These are phyloP conservation scores for Fraxinus quadrangulata DNA, from an alignment of 257 asterid species.

Conservation along the genomic window DNA sequence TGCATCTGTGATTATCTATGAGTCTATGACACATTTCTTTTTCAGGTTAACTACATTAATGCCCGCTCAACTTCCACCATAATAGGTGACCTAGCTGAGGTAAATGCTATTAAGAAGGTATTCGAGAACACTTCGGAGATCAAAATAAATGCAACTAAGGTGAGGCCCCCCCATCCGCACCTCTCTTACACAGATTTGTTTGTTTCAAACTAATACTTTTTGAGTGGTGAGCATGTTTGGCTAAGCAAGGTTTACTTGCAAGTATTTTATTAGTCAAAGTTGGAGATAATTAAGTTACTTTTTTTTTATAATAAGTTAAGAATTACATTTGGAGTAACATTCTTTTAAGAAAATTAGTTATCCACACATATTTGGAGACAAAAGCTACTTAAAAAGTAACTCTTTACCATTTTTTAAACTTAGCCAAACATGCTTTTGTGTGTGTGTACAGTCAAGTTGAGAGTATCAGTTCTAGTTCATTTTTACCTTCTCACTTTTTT, in stretches of 20 bases:
- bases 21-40: slow-evolving; percentile 13
- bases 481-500: background rate
- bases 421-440: background rate
- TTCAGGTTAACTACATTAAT: slow-evolving; percentile 89
- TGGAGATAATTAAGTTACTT: too few relatives aligned
- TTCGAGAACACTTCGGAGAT: slow-evolving; percentile 74
- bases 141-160: slow-evolving; percentile 93
- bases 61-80: slow-evolving; percentile 93
- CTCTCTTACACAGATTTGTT: slow-evolving; percentile 2
- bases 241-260: background rate
- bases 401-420: too few relatives aligned
- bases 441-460: background rate
- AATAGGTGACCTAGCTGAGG: slow-evolving; percentile 90
- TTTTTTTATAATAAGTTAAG: too few relatives aligned
- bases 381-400: too few relatives aligned
- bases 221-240: background rate
- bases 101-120: slow-evolving; percentile 88
- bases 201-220: background rate
- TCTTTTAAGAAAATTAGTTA: too few relatives aligned
- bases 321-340: too few relatives aligned
- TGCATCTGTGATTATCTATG: background rate
- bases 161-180: slow-evolving; percentile 14
- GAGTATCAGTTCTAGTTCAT: background rate
- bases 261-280: too few relatives aligned
- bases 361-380: too few relatives aligned